phyloP scores from a whole-genome alignment of 208 protist species.

The Wallacemonas sp. region DNA sequence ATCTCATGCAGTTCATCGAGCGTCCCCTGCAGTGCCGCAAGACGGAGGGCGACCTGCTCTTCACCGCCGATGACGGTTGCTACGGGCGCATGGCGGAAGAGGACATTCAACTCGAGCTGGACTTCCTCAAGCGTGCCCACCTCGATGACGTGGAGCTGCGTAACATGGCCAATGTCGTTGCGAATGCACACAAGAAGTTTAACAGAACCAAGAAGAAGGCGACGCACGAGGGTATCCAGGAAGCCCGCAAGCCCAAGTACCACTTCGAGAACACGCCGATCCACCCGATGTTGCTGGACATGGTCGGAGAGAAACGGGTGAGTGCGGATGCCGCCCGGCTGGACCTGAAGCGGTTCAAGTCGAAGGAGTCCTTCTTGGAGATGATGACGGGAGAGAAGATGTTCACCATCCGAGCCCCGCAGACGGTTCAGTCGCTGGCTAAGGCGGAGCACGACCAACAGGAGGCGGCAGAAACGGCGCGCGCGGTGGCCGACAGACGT shows the following conservation, averaged over 20 bases:
- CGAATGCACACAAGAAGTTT: conserved; percentile 90
- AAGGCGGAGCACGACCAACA: conserved; percentile 14
- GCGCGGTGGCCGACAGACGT: background rate
- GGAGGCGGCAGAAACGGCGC: conserved; percentile 1
- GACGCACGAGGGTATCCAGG: conserved; percentile 86
- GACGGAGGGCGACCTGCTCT: conserved; percentile 63
- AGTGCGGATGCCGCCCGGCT: conserved; percentile 68
- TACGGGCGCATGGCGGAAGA: conserved; percentile 88
- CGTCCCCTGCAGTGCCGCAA: conserved; percentile 63
- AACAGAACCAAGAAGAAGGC: conserved; percentile 88
- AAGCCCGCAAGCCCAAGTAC: conserved; percentile 76
- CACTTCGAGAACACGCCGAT: conserved; percentile 74
- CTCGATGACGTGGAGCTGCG: conserved; percentile 73
- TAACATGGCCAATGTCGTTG: conserved; percentile 78
- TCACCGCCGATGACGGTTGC: conserved; percentile 85
- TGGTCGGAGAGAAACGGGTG: conserved; percentile 48
- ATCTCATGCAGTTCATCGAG: conserved; percentile 87
- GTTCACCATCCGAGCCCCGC: conserved; percentile 57
- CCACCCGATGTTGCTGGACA: conserved; percentile 83
- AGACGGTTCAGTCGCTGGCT: conserved; percentile 64
- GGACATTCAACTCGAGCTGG: conserved; percentile 83
- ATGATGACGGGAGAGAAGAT: conserved; percentile 80
- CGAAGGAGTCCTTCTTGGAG: conserved; percentile 83
- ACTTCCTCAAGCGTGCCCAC: conserved; percentile 74
- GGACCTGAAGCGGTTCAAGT: conserved; percentile 78